These are phyloP conservation scores for Cryphonectria japonica DNA, from an alignment of 2,329 filamentous ascomycete species.

Conservation along the genomic window DNA sequence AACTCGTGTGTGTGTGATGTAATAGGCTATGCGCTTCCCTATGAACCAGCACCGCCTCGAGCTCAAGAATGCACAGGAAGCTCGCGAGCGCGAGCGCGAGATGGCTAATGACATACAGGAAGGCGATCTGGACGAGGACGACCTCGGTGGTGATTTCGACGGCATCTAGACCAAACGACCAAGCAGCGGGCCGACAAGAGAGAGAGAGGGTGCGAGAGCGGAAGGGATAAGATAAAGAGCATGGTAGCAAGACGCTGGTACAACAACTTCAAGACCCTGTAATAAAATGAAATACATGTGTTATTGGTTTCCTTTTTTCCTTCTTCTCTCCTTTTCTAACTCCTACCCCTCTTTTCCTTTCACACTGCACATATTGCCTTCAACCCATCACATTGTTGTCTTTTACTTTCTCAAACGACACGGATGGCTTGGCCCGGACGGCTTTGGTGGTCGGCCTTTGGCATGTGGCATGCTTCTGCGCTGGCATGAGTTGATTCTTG, in stretches of 20 bases:
- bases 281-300: conserved; percentile 24
- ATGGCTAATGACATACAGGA: conserved; percentile 99
- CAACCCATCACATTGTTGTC: not conserved
- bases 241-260: conserved; percentile 4
- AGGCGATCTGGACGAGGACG: conserved; percentile 94
- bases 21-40: conserved; percentile 93
- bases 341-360: not conserved
- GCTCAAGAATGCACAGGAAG: conserved; percentile 97
- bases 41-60: conserved; percentile 99
- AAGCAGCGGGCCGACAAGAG: not conserved
- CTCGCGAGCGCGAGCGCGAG: conserved; percentile 93
- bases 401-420: not conserved
- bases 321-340: no score
- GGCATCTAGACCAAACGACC: conserved; percentile 67
- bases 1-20: conserved; percentile 30
- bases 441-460: not conserved
- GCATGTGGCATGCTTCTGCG: not conserved
- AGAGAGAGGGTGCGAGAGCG: not conserved
- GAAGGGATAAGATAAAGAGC: not conserved
- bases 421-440: not conserved
- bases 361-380: not conserved
- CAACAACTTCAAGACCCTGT: conserved; percentile 18
- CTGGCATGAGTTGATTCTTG: not conserved
- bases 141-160: conserved; percentile 94
- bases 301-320: conserved; percentile 7